Base-by-base conservation (phyloP, 2,329 filamentous ascomycete species). In the Paraphoma sp. region DNA sequence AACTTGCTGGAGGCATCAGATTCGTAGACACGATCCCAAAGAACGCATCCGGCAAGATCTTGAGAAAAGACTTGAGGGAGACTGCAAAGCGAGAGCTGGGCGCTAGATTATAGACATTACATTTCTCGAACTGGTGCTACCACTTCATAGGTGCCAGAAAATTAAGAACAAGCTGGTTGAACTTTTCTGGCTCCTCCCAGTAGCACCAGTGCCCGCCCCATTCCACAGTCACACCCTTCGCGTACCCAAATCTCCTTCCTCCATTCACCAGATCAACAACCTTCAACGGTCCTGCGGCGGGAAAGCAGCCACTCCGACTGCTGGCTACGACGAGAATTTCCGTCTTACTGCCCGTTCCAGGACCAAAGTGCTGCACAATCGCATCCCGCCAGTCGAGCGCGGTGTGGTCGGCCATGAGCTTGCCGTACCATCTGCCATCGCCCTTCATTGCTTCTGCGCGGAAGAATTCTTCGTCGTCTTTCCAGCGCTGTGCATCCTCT, bases 131-230 rank as follows among this genome's bases (percentile, higher is more conserved):
- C n/a, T 38, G 23, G 23, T 23, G 23, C 23, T 23, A 23, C 23
- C 23, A 23, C 10, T 36, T 10, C 33, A 36, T 36, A 6, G 33
- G 10, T 36, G 11, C 10, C 16, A 57, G 30, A n/a, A 69, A 69
- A 1, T 50, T 55, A 17, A 65, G 48, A 0, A 64, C 62, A 41
- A 70, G 36, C 28, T 54, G 45, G 14, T 70, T 68, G 38, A 73
- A 73, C 45, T 31, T 52, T 17, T 66, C 68, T 1, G 70, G 62
- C 28, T 68, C 52, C 55, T 73, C 70, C 68, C 69, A 73, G 43
- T 70, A 73, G 44, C 67, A 70, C 70, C 70, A 73, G 50, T 73
- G 70, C 4, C 70, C 70, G n/a, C 70, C 68, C 67, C 65, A 69
- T 18, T 64, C 57, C 3, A 70, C 54, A 2, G 45, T 52, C 1